Evolutionary conservation across 1,139 yeast species (phyloP), one percentile per base, ranked within the genome.

Genomic region (Geotrichum armillariae): DNA sequence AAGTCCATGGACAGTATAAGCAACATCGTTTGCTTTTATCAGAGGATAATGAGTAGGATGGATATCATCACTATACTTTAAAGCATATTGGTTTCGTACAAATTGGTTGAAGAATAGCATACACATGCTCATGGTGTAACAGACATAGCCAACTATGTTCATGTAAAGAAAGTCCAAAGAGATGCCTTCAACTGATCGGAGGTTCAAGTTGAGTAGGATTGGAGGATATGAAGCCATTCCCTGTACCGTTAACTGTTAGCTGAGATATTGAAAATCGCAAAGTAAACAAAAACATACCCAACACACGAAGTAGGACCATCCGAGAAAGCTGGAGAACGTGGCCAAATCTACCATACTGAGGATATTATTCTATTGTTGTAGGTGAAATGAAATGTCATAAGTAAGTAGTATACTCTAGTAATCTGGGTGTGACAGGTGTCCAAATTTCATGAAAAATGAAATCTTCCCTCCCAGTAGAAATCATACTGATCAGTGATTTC

Each of bases 141-240:
- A 66, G 2, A 68, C 27, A 51, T 75, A 75, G 2, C 80, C 80
- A 23, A 73, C 58, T 20, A 70, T 62, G 58, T 75, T 76, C 39
- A 76, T 63, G 27, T 64, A 61, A 3, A 72, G 62, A 49, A 70
- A 74, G 58, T 76, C 80, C 8, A 72, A 49, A 1, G 78, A 73
- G 18, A 74, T 65, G 3, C 79, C 77, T 57, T 76, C 79, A 1
- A 77, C 70, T 1, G 74, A 67, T 49, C 59, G 63, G 33, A 75
- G 60, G 37, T 60, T 58, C 36, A 61, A 60, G 46, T 72, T 73
- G 20, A 75, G 64, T 32, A 68, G 53, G 3, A 76, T 54, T 2
- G 78, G 73, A 3, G 80, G 80, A 55, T 76, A 76, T 44, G 74
- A 68, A 14, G 79, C 72, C 4, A 73, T 55, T 46, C 77, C 70